phyloP scores from a whole-genome alignment of 768 basidiomycete genomes.

The Boletus sp. region DNA sequence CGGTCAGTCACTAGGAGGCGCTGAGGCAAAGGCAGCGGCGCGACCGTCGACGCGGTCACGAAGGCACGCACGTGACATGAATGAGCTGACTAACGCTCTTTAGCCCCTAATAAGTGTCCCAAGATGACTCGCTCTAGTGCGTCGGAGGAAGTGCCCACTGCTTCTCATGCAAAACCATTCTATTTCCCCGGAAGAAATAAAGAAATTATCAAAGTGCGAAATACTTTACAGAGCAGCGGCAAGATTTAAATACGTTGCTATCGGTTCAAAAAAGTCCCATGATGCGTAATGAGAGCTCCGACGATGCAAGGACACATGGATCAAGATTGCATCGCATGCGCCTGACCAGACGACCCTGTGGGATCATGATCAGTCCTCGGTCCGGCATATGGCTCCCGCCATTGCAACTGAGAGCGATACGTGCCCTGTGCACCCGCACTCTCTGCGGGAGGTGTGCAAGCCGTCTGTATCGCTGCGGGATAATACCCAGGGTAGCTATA shows the following conservation, averaged over 20 bases:
- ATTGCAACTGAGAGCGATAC: slow-evolving; percentile 30
- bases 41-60: too few species aligned
- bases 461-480: slow-evolving; percentile 11
- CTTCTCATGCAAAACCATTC: too few species aligned
- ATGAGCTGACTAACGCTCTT: too few species aligned
- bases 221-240: slow-evolving; percentile 22
- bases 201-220: not conserved
- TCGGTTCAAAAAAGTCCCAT: too few species aligned
- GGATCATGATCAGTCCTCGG: slow-evolving; percentile 38
- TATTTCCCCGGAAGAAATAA: too few species aligned
- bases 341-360: slow-evolving; percentile 25
- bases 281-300: not conserved
- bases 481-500: slow-evolving; percentile 26
- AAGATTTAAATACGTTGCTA: not conserved
- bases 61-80: too few species aligned
- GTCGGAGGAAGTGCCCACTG: too few species aligned
- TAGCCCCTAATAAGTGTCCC: too few species aligned
- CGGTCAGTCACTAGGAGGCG: too few species aligned
- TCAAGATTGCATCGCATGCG: slow-evolving; percentile 14
- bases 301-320: not conserved
- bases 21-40: too few species aligned
- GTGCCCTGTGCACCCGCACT: slow-evolving; percentile 22
- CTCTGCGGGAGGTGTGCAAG: slow-evolving; percentile 15
- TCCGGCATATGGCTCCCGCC: slow-evolving; percentile 37
- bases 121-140: too few species aligned